A percentile compares a stretch with the other conserved stretches of the same genome.
phyloP scores from a whole-genome alignment of 1,284 basidiomycete species.

The Binderoboletus segoi region DNA sequence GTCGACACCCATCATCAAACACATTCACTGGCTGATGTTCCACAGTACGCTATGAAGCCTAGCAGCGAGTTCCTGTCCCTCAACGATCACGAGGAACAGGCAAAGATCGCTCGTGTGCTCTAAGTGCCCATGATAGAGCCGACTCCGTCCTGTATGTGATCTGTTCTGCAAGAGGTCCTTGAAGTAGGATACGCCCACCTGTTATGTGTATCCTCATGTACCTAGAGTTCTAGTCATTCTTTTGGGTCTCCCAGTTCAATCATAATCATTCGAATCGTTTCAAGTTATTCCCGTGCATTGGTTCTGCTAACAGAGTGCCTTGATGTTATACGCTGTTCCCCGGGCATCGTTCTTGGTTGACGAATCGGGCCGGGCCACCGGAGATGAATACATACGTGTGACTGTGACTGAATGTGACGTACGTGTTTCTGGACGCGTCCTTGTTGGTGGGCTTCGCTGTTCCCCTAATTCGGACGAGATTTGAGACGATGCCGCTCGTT shows the following conservation, averaged over 20 bases:
- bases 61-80: constrained; percentile 31
- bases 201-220: neutral
- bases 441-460: constrained; percentile 17
- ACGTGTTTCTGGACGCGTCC: constrained; percentile 30
- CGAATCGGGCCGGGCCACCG: too few species aligned
- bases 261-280: too few species aligned
- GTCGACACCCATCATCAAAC: constrained; percentile 40
- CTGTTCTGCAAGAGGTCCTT: neutral
- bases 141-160: neutral
- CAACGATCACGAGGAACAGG: constrained; percentile 23
- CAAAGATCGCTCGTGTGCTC: constrained; percentile 20
- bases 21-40: constrained; percentile 29
- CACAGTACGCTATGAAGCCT: constrained; percentile 30
- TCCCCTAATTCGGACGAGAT: constrained; percentile 26
- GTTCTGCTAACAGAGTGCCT: too few species aligned
- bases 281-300: too few species aligned
- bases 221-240: constrained; percentile 12
- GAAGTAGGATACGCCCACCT: neutral
- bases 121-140: constrained; percentile 4
- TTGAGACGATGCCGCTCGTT: constrained; percentile 63
- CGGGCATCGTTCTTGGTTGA: too few species aligned
- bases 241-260: constrained; percentile 8
- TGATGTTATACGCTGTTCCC: too few species aligned
- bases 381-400: too few species aligned
- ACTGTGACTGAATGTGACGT: constrained; percentile 30